Conservation (phyloP, 2,329 filamentous ascomycete species). For the Fusarium sp. region DNA sequence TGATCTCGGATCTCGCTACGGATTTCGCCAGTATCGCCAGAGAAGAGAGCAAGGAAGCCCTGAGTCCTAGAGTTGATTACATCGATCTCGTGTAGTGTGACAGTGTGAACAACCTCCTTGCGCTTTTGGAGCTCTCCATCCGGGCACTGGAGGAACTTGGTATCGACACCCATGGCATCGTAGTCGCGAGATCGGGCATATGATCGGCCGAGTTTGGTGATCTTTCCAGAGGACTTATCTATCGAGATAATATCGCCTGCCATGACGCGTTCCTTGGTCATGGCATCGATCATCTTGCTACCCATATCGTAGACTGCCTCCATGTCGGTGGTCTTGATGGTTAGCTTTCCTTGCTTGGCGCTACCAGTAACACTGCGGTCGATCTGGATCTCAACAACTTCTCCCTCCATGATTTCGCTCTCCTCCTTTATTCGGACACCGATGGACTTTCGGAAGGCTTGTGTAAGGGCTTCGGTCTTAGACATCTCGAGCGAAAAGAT, state of each 20-base stretch:
- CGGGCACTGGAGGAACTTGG: conserved; percentile 97
- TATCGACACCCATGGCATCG: conserved; percentile 98
- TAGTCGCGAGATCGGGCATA: conserved; percentile 97
- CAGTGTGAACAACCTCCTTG: conserved; percentile 96
- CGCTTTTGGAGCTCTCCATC: conserved; percentile 98
- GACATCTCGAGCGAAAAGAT: conserved; percentile 99
- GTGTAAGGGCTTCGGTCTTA: conserved; percentile 97
- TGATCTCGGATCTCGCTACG: conserved; percentile 96
- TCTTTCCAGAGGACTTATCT: conserved; percentile 98
- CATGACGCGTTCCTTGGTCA: conserved; percentile 99
- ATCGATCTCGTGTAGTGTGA: conserved; percentile 97
- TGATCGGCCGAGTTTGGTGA: conserved; percentile 94
- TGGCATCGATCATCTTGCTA: conserved; percentile 99
- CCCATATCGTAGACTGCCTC: conserved; percentile 99
- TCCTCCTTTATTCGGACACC: conserved; percentile 98
- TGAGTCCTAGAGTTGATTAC: conserved; percentile 99
- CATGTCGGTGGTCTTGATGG: conserved; percentile 99
- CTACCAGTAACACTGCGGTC: conserved; percentile 96
- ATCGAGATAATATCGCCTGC: conserved; percentile 98
- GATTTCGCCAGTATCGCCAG: conserved; percentile 97
- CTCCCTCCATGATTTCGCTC: conserved; percentile 98
- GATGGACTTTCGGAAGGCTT: conserved; percentile 99
- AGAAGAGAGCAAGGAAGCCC: conserved; percentile 96
- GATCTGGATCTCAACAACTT: conserved; percentile 98
- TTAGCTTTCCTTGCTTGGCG: conserved; percentile 98